Evolutionary conservation across 306 rosid genomes (phyloP).

Genomic region (Oemleria cerasiformis): DNA sequence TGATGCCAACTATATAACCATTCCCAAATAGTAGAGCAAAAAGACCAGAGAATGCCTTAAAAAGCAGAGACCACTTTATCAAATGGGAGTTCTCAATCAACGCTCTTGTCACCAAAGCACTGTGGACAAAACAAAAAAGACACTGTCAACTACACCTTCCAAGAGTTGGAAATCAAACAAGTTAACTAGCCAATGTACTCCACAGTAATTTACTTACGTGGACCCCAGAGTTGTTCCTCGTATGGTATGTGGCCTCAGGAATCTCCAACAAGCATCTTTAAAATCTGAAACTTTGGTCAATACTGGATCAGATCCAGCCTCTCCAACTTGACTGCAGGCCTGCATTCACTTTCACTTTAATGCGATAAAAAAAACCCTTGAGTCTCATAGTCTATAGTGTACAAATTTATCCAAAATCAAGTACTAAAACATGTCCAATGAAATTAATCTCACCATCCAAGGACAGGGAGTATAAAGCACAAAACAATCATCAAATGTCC

Average conservation of each 20-base stretch:
- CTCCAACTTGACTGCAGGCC: conserved; percentile 84
- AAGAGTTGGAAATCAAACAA: not conserved
- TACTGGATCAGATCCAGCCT: conserved; percentile 71
- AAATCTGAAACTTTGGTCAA: conserved; percentile 52
- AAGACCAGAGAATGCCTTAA: conserved; percentile 85
- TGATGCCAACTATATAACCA: conserved; percentile 96
- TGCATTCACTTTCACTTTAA: conserved; percentile 43
- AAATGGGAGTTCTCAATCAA: conserved; percentile 82
- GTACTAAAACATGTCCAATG: not conserved
- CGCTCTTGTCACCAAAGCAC: conserved; percentile 89
- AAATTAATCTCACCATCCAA: not conserved
- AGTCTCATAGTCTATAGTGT: conserved; percentile 7
- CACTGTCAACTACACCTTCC: conserved; percentile 12
- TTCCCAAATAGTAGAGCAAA: conserved; percentile 89
- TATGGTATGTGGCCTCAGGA: conserved; percentile 93
- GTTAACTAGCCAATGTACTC: not conserved
- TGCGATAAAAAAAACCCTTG: conserved; percentile 18
- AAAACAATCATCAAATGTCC: not conserved
- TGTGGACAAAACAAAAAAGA: conserved; percentile 40
- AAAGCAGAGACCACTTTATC: conserved; percentile 91
- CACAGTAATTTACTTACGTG: conserved; percentile 41
- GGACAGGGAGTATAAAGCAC: not conserved
- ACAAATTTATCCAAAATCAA: conserved; percentile 13
- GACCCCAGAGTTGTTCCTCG: conserved; percentile 93
- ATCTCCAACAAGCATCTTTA: conserved; percentile 96